Evolutionary conservation across 352 stramenopile species (phyloP).

Genomic region (Phytopythium vexans): DNA sequence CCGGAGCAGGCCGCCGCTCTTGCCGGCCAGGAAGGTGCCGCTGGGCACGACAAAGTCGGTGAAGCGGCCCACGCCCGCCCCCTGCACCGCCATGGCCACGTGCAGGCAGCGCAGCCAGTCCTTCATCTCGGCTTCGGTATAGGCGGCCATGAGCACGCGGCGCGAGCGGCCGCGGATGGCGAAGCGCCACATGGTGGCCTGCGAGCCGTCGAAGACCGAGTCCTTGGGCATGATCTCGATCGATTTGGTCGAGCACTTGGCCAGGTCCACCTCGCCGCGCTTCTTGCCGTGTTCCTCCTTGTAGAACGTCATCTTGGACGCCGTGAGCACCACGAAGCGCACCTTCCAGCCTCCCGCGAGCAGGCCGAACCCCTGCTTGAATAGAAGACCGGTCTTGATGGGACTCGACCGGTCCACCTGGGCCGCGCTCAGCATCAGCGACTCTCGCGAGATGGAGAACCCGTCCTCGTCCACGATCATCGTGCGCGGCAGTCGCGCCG

Average conservation of each 20-base stretch:
- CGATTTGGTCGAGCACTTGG: conserved; percentile 55
- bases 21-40: conserved; percentile 57
- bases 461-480: conserved; percentile 71
- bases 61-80: conserved; percentile 46
- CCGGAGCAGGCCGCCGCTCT: conserved; percentile 45
- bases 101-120: conserved; percentile 80
- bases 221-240: conserved; percentile 84
- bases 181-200: conserved; percentile 82
- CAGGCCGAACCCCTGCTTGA: conserved; percentile 52
- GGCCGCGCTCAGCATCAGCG: conserved; percentile 40
- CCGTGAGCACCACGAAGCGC: conserved; percentile 65
- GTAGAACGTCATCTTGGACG: conserved; percentile 67
- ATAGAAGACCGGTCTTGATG: conserved; percentile 70
- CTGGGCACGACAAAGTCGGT: conserved; percentile 70
- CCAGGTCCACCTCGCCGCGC: conserved; percentile 62
- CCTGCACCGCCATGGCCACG: conserved; percentile 60
- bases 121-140: conserved; percentile 83
- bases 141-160: conserved; percentile 69
- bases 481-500: conserved; percentile 42
- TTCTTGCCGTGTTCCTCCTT: conserved; percentile 65
- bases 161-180: conserved; percentile 42
- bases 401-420: conserved; percentile 30
- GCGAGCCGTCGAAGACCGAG: conserved; percentile 69
- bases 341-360: conserved; percentile 68
- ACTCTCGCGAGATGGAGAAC: conserved; percentile 53